A percentile compares a stretch with the other conserved stretches of the same genome.
Conservation (phyloP, 139 green algal genomes). For the Chlamydomonas sp. region DNA sequence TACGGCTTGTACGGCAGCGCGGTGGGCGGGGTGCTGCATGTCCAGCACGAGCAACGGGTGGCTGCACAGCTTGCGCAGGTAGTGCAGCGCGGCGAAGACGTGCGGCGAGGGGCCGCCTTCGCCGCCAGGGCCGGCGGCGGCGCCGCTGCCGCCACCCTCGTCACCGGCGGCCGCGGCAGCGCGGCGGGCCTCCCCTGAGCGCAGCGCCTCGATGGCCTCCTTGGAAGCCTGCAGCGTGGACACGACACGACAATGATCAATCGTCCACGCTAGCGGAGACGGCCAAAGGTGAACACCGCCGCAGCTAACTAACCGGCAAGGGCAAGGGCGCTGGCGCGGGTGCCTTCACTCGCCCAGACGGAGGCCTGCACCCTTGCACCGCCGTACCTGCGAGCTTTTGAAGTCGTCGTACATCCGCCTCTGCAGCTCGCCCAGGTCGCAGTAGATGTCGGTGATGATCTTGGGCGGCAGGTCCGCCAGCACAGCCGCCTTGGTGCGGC, state of each 20-base stretch:
- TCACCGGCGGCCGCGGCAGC: conserved; percentile 33
- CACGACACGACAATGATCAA: too few species aligned
- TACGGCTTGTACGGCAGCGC: conserved; percentile 47
- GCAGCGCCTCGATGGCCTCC: background rate
- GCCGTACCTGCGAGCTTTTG: conserved; percentile 40
- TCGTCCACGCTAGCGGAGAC: too few species aligned
- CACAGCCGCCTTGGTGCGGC: conserved; percentile 92
- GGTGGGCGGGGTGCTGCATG: conserved; percentile 64
- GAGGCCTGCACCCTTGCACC: background rate
- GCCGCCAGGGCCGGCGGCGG: background rate
- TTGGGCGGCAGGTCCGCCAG: conserved; percentile 96
- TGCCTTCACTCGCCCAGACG: background rate
- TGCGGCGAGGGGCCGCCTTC: conserved; percentile 21
- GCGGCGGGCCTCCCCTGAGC: conserved; percentile 9
- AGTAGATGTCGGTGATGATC: conserved; percentile 92
- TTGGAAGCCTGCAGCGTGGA: background rate
- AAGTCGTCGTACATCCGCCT: conserved; percentile 88
- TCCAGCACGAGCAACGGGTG: conserved; percentile 93
- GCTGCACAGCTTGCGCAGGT: conserved; percentile 95
- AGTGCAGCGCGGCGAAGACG: conserved; percentile 85
- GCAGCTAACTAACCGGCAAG: too few species aligned
- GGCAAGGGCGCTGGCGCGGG: too few species aligned
- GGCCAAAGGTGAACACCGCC: too few species aligned
- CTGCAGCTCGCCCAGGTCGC: conserved; percentile 88
- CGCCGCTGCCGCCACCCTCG: conserved; percentile 14